phyloP scores from a whole-genome alignment of 257 asterid genomes.

The Pogostemon cablin region DNA sequence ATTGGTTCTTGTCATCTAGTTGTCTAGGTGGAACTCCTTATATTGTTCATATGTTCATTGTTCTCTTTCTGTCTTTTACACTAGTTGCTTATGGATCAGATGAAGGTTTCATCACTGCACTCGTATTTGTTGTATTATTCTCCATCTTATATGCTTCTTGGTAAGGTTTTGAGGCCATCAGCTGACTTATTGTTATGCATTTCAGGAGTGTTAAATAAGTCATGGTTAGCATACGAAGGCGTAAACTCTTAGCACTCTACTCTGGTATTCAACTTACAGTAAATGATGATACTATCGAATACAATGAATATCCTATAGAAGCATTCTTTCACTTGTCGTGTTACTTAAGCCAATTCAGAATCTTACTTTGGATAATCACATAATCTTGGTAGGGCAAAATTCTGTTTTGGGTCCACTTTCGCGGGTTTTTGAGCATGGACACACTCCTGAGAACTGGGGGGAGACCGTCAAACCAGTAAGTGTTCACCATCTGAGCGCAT shows the following conservation, averaged over 20 bases:
- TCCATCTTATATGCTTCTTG: not conserved
- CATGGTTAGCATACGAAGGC: constrained; percentile 60
- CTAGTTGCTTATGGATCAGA: not conserved
- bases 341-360: not conserved
- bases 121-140: not conserved
- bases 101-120: not conserved
- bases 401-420: constrained; percentile 48
- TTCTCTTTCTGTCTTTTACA: not conserved
- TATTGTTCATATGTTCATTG: constrained; percentile 1
- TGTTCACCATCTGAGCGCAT: constrained; percentile 42
- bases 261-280: constrained; percentile 42
- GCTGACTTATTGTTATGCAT: constrained; percentile 18
- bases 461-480: constrained; percentile 42
- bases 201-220: constrained; percentile 35
- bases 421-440: constrained; percentile 45
- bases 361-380: constrained; percentile 20
- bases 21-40: not conserved
- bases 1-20: no score
- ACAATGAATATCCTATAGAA: not conserved
- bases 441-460: constrained; percentile 34
- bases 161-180: not conserved
- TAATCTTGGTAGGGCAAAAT: constrained; percentile 42
- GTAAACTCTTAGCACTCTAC: constrained; percentile 56
- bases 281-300: not conserved
- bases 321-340: constrained; percentile 1